A percentile compares a stretch with the other conserved stretches of the same genome.
These are phyloP conservation scores for Cercophora samala DNA, from an alignment of 495 filamentous ascomycete species.

Conservation along the genomic window DNA sequence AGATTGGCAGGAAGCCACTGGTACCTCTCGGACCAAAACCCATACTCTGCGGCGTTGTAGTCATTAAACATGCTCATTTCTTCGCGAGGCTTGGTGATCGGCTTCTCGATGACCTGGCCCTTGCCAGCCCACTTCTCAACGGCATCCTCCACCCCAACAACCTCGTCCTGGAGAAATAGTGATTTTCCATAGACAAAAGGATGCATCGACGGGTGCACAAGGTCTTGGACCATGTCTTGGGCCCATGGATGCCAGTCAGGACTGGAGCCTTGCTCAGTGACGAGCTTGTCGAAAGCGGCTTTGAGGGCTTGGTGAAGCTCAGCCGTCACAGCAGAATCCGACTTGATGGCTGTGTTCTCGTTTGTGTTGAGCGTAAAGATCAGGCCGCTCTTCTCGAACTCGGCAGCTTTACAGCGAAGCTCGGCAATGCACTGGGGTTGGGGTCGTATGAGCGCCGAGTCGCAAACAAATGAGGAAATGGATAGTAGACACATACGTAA, in stretches of 20 bases:
- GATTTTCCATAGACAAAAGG: constrained; percentile 50
- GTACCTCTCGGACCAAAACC: constrained; percentile 46
- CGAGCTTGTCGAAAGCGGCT: constrained; percentile 33
- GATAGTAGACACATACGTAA: neutral
- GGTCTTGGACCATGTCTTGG: constrained; percentile 53
- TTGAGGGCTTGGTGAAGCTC: constrained; percentile 22
- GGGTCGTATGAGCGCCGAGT: neutral
- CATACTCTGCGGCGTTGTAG: neutral
- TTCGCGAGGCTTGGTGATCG: neutral
- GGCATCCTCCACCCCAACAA: constrained; percentile 32
- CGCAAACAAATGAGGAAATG: neutral
- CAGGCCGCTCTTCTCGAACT: constrained; percentile 36
- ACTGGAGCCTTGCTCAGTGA: constrained; percentile 39
- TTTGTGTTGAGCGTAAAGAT: constrained; percentile 35
- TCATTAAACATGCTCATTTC: neutral
- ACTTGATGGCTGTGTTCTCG: constrained; percentile 28
- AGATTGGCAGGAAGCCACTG: constrained; percentile 65
- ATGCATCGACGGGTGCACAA: constrained; percentile 62
- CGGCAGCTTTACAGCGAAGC: constrained; percentile 44
- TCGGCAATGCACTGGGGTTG: constrained; percentile 51
- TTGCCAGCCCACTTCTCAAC: constrained; percentile 34
- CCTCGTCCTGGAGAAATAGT: constrained; percentile 35
- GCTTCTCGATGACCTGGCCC: constrained; percentile 21
- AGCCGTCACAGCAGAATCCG: constrained; percentile 25
- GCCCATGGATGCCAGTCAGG: constrained; percentile 61